phyloP scores from a whole-genome alignment of 192 early-diverging fungal genomes.

The Cladochytrium replicatum region DNA sequence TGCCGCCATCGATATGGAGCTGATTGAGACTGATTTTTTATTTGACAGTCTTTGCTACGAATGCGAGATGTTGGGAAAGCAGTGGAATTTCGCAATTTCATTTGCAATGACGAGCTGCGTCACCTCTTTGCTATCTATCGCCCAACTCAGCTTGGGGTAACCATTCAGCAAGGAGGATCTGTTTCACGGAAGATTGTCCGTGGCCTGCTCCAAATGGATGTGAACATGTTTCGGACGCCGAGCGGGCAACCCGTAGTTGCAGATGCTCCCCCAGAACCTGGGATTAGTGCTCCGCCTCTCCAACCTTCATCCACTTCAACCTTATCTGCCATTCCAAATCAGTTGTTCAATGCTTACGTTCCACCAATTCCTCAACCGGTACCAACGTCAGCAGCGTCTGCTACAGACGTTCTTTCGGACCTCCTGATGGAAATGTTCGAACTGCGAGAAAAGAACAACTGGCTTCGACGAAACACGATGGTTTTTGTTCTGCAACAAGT shows the following conservation, averaged over 20 bases:
- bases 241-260: too few relatives aligned
- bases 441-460: constrained; percentile 76
- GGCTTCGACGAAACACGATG: constrained; percentile 78
- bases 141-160: constrained; percentile 1
- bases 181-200: too few relatives aligned
- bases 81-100: constrained; percentile 56
- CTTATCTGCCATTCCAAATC: not conserved
- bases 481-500: constrained; percentile 77
- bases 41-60: constrained; percentile 35
- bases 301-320: constrained; percentile 2
- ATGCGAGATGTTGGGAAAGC: constrained; percentile 49
- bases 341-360: not conserved
- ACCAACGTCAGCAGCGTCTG: constrained; percentile 5
- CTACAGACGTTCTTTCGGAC: constrained; percentile 64
- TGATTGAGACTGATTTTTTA: constrained; percentile 7
- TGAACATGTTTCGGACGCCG: too few relatives aligned
- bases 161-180: too few relatives aligned
- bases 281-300: not conserved
- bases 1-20: constrained; percentile 2
- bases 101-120: constrained; percentile 38
- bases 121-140: not conserved
- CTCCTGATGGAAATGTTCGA: constrained; percentile 90
- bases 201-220: too few relatives aligned
- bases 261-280: constrained; percentile 14
- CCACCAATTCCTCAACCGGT: constrained; percentile 26